Evolutionary conservation across 2,329 filamentous ascomycete species (phyloP).

Genomic region (Trichoderma oligosporum): DNA sequence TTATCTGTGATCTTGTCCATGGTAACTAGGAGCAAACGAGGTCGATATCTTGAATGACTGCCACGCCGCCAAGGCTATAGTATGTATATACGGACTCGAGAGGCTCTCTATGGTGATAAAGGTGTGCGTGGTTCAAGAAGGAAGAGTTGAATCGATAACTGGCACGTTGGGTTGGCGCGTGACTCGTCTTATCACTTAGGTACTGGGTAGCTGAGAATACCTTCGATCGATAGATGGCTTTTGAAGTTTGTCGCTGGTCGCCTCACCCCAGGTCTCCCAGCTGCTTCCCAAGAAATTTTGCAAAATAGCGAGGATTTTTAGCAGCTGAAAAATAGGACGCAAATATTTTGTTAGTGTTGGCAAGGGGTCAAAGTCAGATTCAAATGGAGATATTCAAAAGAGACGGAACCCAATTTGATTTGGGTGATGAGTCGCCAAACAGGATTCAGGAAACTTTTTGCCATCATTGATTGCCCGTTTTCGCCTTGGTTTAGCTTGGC

Average conservation of each 20-base stretch:
- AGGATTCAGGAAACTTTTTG: too few species aligned
- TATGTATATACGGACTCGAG: not conserved
- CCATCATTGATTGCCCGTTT: too few species aligned
- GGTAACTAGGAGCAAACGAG: slow-evolving; percentile 15
- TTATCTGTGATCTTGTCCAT: slow-evolving; percentile 95
- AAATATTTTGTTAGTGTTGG: not conserved
- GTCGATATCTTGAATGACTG: not conserved
- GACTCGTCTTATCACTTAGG: not conserved
- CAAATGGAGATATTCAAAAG: not conserved
- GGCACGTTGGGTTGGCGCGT: not conserved
- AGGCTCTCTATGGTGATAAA: not conserved
- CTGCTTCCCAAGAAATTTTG: not conserved
- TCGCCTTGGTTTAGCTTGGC: slow-evolving; percentile 13
- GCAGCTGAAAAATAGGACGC: not conserved
- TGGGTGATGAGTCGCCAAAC: not conserved
- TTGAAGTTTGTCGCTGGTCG: not conserved
- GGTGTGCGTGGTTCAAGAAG: not conserved
- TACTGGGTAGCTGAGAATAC: not conserved
- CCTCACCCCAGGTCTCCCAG: too few species aligned
- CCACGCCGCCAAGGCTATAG: not conserved
- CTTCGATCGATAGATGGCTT: not conserved
- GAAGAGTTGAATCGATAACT: not conserved
- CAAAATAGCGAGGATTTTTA: not conserved
- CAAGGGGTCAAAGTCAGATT: too few species aligned
- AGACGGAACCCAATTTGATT: not conserved